These are phyloP conservation scores for Clavispora vitiphila DNA, from an alignment of 805 yeast genomes.

Conservation along the genomic window DNA sequence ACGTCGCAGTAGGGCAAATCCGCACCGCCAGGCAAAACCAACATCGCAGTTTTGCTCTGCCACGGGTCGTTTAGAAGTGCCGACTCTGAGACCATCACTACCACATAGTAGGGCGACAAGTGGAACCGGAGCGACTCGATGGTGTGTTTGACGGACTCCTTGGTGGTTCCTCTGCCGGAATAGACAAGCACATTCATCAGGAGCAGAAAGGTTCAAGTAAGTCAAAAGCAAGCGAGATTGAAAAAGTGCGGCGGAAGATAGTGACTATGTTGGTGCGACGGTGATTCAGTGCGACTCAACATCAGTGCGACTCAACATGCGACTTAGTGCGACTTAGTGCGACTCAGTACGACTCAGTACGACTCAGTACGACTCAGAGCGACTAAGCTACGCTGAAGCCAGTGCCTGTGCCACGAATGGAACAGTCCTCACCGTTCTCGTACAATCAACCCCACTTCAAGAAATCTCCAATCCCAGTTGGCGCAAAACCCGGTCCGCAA, in stretches of 20 bases:
- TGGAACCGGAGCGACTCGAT: conserved; percentile 67
- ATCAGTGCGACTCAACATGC: conserved; percentile 1
- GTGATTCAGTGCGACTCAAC: conserved; percentile 3
- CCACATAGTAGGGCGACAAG: conserved; percentile 86
- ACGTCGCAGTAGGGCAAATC: conserved; percentile 79
- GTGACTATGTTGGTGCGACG: neutral
- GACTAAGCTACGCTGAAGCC: too few relatives aligned
- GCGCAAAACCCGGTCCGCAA: too few relatives aligned
- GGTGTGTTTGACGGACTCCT: conserved; percentile 81
- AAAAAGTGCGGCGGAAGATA: too few relatives aligned
- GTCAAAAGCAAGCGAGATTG: too few relatives aligned
- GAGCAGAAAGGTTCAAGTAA: neutral
- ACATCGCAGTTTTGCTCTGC: conserved; percentile 69
- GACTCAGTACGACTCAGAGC: neutral
- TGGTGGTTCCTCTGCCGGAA: conserved; percentile 69
- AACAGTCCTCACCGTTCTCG: too few relatives aligned
- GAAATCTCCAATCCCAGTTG: too few relatives aligned
- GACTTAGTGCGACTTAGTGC: neutral
- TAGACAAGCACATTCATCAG: conserved; percentile 18
- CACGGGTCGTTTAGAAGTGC: conserved; percentile 74
- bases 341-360: neutral
- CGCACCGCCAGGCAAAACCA: conserved; percentile 96
- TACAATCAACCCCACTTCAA: too few relatives aligned
- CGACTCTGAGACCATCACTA: conserved; percentile 58
- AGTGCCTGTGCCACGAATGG: too few relatives aligned